Conservation (phyloP, 2,329 filamentous ascomycete species). For the Aphanocladium album region DNA sequence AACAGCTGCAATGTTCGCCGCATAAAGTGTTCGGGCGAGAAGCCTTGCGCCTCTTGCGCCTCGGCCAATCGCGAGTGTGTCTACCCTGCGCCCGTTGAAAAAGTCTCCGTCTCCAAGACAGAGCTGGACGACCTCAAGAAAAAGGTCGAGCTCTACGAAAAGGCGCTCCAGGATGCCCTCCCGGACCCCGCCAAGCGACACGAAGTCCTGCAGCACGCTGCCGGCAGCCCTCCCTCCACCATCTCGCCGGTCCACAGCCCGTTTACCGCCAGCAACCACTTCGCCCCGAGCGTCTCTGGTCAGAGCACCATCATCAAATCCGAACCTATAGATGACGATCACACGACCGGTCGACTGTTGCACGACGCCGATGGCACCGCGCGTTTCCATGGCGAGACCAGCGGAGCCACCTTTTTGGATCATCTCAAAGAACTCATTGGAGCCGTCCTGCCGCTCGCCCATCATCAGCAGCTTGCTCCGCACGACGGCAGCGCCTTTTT, state of each 20-base stretch:
- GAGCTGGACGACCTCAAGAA: constrained; percentile 38
- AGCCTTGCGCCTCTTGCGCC: constrained; percentile 43
- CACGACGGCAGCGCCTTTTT: constrained; percentile 31
- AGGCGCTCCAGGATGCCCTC: constrained; percentile 31
- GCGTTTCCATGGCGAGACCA: constrained; percentile 45
- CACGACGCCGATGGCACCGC: constrained; percentile 39
- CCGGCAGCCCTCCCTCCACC: constrained; percentile 18
- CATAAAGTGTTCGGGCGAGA: constrained; percentile 47
- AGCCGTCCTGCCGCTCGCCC: constrained; percentile 29
- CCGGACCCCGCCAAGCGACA: constrained; percentile 31
- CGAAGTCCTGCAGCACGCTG: constrained; percentile 26
- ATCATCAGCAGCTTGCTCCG: constrained; percentile 14
- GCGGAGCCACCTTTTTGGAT: constrained; percentile 46
- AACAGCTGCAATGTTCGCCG: constrained; percentile 49
- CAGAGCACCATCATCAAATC: constrained; percentile 15
- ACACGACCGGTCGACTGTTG: constrained; percentile 36
- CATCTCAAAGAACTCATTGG: constrained; percentile 43
- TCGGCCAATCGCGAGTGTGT: constrained; percentile 40
- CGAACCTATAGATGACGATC: constrained; percentile 12
- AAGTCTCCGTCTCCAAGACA: constrained; percentile 35
- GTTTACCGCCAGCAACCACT: constrained; percentile 9
- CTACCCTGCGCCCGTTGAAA: constrained; percentile 41
- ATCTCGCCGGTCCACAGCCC: constrained; percentile 20
- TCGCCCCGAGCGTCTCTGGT: constrained; percentile 6
- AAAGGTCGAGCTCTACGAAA: constrained; percentile 36